phyloP scores from a whole-genome alignment of 2,329 filamentous ascomycete genomes.

The Monosporascus sp. region DNA sequence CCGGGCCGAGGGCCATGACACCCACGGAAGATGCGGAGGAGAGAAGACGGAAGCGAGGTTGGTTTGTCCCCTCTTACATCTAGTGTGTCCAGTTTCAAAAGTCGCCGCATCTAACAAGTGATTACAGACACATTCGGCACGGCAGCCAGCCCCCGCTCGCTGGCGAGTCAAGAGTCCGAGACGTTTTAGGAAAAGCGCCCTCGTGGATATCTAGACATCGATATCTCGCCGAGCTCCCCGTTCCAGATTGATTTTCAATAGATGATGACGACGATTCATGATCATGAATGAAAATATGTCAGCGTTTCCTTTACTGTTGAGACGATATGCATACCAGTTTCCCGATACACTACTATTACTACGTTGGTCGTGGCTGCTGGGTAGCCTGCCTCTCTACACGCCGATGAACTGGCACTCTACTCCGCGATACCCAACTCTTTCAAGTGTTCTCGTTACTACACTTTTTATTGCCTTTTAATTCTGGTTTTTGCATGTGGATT shows the following conservation, averaged over 20 bases:
- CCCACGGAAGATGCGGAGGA: conserved; percentile 45
- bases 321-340: too few relatives aligned
- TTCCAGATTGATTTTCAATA: conserved; percentile 24
- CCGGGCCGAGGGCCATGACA: conserved; percentile 57
- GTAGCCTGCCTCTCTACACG: not conserved
- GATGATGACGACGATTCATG: not conserved
- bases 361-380: not conserved
- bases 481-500: too few relatives aligned
- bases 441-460: too few relatives aligned
- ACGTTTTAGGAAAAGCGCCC: conserved; percentile 41
- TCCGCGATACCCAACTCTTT: too few relatives aligned
- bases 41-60: conserved; percentile 54
- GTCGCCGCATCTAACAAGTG: not conserved
- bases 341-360: not conserved
- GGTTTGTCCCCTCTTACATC: conserved; percentile 12
- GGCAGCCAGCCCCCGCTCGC: conserved; percentile 27
- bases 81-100: not conserved
- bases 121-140: conserved; percentile 48
- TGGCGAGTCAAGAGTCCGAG: conserved; percentile 43
- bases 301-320: not conserved
- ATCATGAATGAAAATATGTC: not conserved
- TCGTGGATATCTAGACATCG: conserved; percentile 20
- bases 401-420: too few relatives aligned
- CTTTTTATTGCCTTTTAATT: too few relatives aligned
- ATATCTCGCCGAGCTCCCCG: conserved; percentile 21